Conservation (phyloP, 176 grass and related monocot species). For the Cymbopogon citratus region DNA sequence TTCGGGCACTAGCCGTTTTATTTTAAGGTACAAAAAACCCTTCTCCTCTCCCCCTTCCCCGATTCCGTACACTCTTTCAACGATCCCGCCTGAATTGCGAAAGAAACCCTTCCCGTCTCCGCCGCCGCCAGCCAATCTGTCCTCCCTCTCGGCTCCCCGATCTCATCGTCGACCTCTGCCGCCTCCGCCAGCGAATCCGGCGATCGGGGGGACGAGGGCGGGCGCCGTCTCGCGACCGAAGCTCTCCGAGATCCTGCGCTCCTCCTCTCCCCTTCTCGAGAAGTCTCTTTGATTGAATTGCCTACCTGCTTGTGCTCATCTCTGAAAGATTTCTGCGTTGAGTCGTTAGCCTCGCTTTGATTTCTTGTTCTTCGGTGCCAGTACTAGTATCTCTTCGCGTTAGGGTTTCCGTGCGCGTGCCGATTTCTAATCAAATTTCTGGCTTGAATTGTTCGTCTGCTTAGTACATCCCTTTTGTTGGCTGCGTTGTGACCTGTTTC, state of each 20-base stretch:
- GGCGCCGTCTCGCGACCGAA: constrained; percentile 4
- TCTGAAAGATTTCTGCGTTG: too few species aligned
- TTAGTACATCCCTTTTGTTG: background rate
- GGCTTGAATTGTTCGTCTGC: too few species aligned
- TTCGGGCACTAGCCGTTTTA: background rate
- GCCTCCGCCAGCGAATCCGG: constrained; percentile 1
- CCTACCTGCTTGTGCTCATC: too few species aligned
- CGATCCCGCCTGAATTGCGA: background rate
- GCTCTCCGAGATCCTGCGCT: too few species aligned
- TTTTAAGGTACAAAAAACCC: background rate
- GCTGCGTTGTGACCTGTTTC: background rate
- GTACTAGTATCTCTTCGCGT: too few species aligned
- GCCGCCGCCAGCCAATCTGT: background rate
- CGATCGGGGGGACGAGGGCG: background rate
- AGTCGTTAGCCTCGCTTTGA: too few species aligned
- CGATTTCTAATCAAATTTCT: too few species aligned
- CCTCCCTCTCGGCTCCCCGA: background rate
- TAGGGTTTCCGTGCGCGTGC: too few species aligned
- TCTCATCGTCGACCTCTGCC: background rate
- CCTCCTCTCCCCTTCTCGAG: too few species aligned
- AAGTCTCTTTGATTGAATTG: too few species aligned
- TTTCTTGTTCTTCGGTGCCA: too few species aligned
- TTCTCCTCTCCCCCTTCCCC: too few species aligned
- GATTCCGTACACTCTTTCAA: background rate
- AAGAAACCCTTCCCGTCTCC: background rate